Evolutionary conservation across 345 rosid genomes (phyloP), one percentile per base, ranked within the genome.

Genomic region (Euphorbia lathyris): DNA sequence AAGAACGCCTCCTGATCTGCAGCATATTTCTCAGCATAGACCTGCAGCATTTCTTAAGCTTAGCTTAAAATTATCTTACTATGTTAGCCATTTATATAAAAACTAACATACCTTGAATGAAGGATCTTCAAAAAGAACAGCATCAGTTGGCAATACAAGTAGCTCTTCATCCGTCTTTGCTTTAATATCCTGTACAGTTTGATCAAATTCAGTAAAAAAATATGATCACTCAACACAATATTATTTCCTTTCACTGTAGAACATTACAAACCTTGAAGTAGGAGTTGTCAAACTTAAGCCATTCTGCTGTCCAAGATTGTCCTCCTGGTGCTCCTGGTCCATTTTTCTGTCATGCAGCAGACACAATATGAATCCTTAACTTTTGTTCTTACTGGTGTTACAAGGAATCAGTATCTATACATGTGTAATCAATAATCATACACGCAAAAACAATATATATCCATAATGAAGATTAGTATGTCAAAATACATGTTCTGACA

Each of bases 261-360:
- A 30, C 55, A 70, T 51, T 53, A 62, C 80, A 69, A 74, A 94
- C 98, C 98, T 91, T 94, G 86, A 94, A 94, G 81, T 94, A 94
- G 47, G 95, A 94, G 67, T 94, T 91, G 74, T 94, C 97, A 77
- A 94, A 94, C 79, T 89, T 89, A 77, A 94, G 85, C 98, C 98
- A 94, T 74, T 94, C 77, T 78, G 72, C 86, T 5, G 98, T 94
- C 98, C 98, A 91, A 10, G 98, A 94, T 69, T 91, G 97, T 80
- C 98, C 98, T 73, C 97, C 97, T 69, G 96, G 86, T 81, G 95
- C 97, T 78, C 97, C 98, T 1, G 96, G 98, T 34, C 98, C 97
- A 70, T 84, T 77, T 86, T 91, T 89, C 98, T 94, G 96, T 71
- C 69, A 78, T 56, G 40, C 40, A 72, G 38, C 48, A 62, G 51